Base-by-base conservation (phyloP, 2,329 filamentous ascomycete genomes). In the Didymella keratinophila region DNA sequence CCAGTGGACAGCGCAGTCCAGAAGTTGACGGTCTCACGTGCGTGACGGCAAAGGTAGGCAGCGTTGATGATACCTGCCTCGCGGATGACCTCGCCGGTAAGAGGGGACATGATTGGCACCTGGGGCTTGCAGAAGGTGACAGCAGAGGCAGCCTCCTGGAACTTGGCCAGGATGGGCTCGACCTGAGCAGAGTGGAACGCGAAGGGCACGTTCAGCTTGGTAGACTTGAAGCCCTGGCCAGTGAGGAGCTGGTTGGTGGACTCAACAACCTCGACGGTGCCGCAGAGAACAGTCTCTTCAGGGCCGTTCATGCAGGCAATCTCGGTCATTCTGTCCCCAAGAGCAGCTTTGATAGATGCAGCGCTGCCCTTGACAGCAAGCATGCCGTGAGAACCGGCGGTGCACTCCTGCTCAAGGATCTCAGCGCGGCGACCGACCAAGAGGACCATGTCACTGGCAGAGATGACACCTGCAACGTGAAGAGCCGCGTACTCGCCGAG, bases 241-340 rank as follows among this genome's bases (percentile, higher is more conserved):
- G 79, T 73, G 3, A 89, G 79, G 28, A 79, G 69, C 9, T 83
- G 75, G 57, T 75, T 81, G 16, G 87, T 79, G 4, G 79, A 78
- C 58, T 85, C 80, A 52, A 90, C 85, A 60, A 88, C 81, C 37
- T 86, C 80, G 48, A 85, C 83, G 53, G 82, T 83, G 16, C 85
- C 86, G 60, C 85, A 86, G n/a, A 95, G 80, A 2, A 95, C 92
- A 10, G 88, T 93, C 71, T 92, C 90, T 49, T 86, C 81, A 0
- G 88, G 87, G 0, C 89, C 87, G 66, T 96, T 96, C 72, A 92
- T 84, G 78, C 92, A 95, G 16, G 91, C 89, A 60, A 87, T 77
- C 65, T 85, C 82, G 32, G 78, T 78, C 67, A 80, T 80, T 64
- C 79, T 79, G 55, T 74, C 71, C 18, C 86, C 81, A 59, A 83